Evolutionary conservation across 2,329 filamentous ascomycete species (phyloP).

Genomic region (Calonectria honghensis): DNA sequence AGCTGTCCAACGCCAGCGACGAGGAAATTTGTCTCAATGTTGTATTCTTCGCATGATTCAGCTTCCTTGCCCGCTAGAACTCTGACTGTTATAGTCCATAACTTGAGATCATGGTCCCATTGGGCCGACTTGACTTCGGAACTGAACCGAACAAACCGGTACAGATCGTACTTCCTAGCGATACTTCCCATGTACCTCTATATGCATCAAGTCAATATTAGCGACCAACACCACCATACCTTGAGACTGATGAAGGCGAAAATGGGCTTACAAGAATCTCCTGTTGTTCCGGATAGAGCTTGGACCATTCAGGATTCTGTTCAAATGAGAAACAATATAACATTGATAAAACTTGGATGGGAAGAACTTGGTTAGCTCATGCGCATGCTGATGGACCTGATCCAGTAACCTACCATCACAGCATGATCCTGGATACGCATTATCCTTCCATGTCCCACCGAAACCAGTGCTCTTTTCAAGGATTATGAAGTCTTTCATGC

Average conservation of each 20-base stretch:
- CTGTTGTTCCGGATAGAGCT: conserved; percentile 25
- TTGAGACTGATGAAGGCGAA: no score
- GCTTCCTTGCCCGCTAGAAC: conserved; percentile 30
- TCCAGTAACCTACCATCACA: conserved; percentile 13
- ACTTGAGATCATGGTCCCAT: not conserved
- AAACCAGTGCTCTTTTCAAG: conserved; percentile 31
- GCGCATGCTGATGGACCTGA: no score
- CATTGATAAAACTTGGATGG: conserved; percentile 3
- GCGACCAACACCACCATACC: no score
- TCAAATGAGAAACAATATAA: conserved; percentile 32
- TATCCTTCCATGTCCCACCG: conserved; percentile 37
- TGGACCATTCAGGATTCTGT: conserved; percentile 29
- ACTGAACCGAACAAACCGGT: conserved; percentile 24
- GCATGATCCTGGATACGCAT: conserved; percentile 34
- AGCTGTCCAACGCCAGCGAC: conserved; percentile 23
- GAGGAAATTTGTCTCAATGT: conserved; percentile 13
- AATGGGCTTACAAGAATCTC: conserved; percentile 24
- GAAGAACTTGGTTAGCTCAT: not conserved
- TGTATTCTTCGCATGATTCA: conserved; percentile 25
- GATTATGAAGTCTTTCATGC: conserved; percentile 27
- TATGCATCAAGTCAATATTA: not conserved
- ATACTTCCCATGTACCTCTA: conserved; percentile 23
- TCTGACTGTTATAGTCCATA: conserved; percentile 17
- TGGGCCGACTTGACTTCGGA: conserved; percentile 19
- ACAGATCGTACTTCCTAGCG: conserved; percentile 29